Percentiles rank a stretch among this genome's conserved stretches.
Evolutionary conservation across 192 early-diverging fungal genomes (phyloP).

Genomic region (Dissophora globulifera): DNA sequence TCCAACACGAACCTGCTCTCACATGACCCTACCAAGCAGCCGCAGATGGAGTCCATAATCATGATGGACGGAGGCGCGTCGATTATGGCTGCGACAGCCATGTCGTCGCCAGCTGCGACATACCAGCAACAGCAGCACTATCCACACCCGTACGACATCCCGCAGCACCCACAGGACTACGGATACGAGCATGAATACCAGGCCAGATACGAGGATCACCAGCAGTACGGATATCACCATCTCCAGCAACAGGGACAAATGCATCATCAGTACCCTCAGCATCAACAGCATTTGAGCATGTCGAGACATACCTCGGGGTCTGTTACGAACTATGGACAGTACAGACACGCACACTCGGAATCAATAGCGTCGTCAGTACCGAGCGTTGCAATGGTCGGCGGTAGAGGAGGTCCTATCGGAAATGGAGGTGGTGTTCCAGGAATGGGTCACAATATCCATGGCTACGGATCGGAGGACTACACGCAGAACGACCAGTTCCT

Average conservation of each 20-base stretch:
- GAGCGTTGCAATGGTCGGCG: not conserved
- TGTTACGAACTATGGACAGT: constrained; percentile 13
- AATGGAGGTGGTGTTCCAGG: not conserved
- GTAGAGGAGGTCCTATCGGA: not conserved
- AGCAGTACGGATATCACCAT: constrained; percentile 1
- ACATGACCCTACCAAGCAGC: not conserved
- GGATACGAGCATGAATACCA: constrained; percentile 2
- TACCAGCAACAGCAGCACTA: constrained; percentile 5
- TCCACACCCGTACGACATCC: not conserved
- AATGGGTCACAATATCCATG: constrained; percentile 17
- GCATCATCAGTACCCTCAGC: constrained; percentile 1
- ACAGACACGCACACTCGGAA: not conserved
- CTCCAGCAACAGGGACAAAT: not conserved
- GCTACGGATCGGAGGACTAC: constrained; percentile 43
- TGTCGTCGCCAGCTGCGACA: not conserved
- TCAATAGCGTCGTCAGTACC: not conserved
- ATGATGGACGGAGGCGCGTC: not conserved
- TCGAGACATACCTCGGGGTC: constrained; percentile 9
- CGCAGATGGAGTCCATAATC: not conserved
- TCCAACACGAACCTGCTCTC: not conserved
- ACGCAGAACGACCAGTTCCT: constrained; percentile 38
- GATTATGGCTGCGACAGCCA: not conserved
- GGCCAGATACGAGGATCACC: too few relatives aligned
- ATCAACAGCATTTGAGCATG: constrained; percentile 21
- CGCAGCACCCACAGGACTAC: not conserved